These are phyloP conservation scores for Beauveria australis DNA, from an alignment of 2,329 filamentous ascomycete species.

Conservation along the genomic window DNA sequence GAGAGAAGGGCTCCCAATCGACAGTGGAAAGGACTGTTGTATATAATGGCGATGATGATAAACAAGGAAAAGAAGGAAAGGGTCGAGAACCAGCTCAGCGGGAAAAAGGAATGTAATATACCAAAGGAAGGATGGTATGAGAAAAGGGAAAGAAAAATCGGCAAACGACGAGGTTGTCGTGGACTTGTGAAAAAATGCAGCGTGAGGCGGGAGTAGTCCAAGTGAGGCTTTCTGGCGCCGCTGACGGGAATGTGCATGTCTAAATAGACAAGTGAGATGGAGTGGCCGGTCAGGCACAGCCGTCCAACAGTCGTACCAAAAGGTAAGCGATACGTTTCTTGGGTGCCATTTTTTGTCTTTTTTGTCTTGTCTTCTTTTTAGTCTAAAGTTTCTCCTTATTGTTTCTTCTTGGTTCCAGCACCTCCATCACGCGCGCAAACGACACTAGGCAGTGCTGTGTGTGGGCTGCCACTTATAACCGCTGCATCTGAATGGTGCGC, in stretches of 20 bases:
- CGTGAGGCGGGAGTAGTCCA: not conserved
- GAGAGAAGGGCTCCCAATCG: not conserved
- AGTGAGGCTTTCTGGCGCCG: slow-evolving; percentile 9
- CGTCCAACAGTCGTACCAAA: too few species aligned
- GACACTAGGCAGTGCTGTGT: not conserved
- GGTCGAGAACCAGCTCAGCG: slow-evolving; percentile 1
- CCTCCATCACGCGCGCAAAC: not conserved
- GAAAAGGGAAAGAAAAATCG: not conserved
- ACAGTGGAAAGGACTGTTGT: not conserved
- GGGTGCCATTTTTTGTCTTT: not conserved
- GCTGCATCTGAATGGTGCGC: not conserved
- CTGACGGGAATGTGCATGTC: slow-evolving; percentile 14
- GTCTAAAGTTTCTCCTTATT: not conserved
- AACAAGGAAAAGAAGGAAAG: not conserved
- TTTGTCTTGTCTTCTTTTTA: not conserved
- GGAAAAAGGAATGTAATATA: not conserved
- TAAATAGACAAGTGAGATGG: slow-evolving; percentile 13
- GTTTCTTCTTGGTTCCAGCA: not conserved
- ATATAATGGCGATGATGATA: not conserved
- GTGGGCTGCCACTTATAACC: not conserved
- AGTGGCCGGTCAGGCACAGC: not conserved
- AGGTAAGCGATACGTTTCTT: too few species aligned
- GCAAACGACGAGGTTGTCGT: not conserved
- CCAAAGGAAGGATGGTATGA: slow-evolving; percentile 10
- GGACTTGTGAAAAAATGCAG: not conserved